Base-by-base conservation (phyloP, 2,329 filamentous ascomycete genomes). In the Monosporascus cannonballus region DNA sequence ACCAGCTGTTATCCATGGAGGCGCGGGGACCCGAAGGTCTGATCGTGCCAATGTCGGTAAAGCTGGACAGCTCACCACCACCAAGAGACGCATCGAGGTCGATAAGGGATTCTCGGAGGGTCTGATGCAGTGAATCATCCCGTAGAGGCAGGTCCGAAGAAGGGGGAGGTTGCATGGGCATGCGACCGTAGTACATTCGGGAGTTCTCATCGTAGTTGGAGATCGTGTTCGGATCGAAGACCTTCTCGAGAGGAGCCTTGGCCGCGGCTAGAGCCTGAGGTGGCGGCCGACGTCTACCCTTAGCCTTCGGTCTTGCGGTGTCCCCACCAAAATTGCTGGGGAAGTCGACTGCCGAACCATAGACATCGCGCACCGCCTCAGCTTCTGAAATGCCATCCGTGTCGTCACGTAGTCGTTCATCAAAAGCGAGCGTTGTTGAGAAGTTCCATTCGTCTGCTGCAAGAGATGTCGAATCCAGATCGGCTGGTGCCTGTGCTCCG, bases 391-490 rank as follows among this genome's bases (percentile, higher is more conserved):
- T 55, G 4, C 62, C 75, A 59, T 81, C 79, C 20, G 76, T 73
- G 47, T 74, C 73, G 55, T 76, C 71, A 53, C 81, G 72, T 14
- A 84, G 73, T 52, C 79, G 74, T 59, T 80, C 75, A 60, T 85
- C 83, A 57, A 86, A 86, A n/a, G 77, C 80, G 18, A 80, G 73
- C 0, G 83, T 86, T 1, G 83, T 85, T 61, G 80, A 84, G 56
- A 86, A 86, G 55, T 85, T 86, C 83, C 83, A 86, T 57, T 85
- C 82, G 56, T 85, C 82, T 52, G 76, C 76, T 17, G 75, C 73
- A 54, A 78, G 61, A 1, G 72, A 72, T 2, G 73, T 73, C 3
- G 75, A 71, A 1, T 78, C 74, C 15, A 71, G 62, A 47, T 70
- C 70, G 1, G 70, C 69, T 14, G 77, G 73, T 1, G 73, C 77